Evolutionary conservation across 192 early-diverging fungal species (phyloP).

Genomic region (Coemansia sp.): DNA sequence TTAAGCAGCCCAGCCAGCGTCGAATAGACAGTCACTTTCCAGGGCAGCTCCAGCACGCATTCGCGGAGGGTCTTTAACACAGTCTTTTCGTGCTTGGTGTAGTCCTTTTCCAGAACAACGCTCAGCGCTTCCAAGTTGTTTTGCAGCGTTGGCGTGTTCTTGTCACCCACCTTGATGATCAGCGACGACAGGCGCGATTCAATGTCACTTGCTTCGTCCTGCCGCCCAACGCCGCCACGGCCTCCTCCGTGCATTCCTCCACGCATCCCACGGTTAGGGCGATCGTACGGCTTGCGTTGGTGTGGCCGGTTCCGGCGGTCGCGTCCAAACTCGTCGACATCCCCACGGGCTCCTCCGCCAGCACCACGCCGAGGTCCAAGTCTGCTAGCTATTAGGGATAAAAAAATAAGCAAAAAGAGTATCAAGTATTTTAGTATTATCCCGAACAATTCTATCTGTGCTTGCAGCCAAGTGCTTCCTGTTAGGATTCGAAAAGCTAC

Average conservation of each 20-base stretch:
- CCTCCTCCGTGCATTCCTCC: slow-evolving; percentile 19
- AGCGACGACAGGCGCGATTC: slow-evolving; percentile 68
- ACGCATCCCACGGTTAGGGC: slow-evolving; percentile 33
- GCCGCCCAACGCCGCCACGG: slow-evolving; percentile 11
- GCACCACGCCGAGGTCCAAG: slow-evolving; percentile 36
- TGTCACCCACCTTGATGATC: slow-evolving; percentile 79
- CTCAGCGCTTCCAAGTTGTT: slow-evolving; percentile 69
- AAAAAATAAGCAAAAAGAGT: neutral
- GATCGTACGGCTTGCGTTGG: slow-evolving; percentile 55
- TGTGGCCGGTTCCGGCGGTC: slow-evolving; percentile 47
- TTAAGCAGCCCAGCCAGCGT: slow-evolving; percentile 86
- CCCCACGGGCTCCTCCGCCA: slow-evolving; percentile 23
- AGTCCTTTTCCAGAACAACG: slow-evolving; percentile 72
- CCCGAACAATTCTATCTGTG: too few species aligned
- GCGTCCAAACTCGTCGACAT: slow-evolving; percentile 59
- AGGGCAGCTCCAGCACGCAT: slow-evolving; percentile 44
- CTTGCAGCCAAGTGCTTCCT: too few species aligned
- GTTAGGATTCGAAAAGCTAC: neutral
- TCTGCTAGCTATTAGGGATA: slow-evolving; percentile 34
- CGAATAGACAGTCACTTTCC: slow-evolving; percentile 65
- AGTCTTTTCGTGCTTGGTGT: slow-evolving; percentile 63
- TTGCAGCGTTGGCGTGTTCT: slow-evolving; percentile 65
- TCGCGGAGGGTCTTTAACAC: slow-evolving; percentile 63
- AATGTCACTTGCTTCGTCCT: slow-evolving; percentile 62
- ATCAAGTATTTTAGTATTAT: neutral